Evolutionary conservation across 2,329 filamentous ascomycete genomes (phyloP).

Genomic region (Corniculantispora saksenae): DNA sequence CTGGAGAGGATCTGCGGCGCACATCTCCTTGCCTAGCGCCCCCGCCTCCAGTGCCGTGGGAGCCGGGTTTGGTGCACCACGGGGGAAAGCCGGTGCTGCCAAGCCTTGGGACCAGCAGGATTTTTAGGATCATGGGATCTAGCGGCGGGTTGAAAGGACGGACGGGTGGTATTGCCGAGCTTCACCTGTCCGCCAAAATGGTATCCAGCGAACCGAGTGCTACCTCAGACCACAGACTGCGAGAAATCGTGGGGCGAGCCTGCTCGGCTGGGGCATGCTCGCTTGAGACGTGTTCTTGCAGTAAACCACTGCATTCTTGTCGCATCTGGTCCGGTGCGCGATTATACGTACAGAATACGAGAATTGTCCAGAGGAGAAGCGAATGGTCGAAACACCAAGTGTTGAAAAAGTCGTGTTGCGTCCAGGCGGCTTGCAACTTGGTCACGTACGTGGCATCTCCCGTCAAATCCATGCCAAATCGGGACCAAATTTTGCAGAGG

Average conservation of each 20-base stretch:
- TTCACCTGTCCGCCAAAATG: background rate
- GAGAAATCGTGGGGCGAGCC: background rate
- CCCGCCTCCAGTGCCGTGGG: background rate
- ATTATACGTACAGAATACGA: background rate
- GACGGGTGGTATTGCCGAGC: background rate
- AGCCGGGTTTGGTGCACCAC: background rate
- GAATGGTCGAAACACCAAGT: background rate
- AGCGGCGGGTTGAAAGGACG: background rate
- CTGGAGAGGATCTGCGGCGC: constrained; percentile 6
- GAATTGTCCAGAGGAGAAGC: background rate
- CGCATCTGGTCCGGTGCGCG: background rate
- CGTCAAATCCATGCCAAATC: background rate
- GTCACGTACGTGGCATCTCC: background rate
- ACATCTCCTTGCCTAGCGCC: background rate
- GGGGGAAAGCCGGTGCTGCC: background rate
- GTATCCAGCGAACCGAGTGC: background rate
- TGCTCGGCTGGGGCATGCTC: background rate
- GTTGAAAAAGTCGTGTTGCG: background rate
- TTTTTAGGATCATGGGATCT: background rate
- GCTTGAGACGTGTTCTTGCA: background rate
- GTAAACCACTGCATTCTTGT: background rate
- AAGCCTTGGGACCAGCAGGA: background rate
- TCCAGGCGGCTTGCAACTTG: background rate
- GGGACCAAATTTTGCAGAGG: background rate
- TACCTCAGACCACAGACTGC: background rate